A percentile compares a stretch with the other conserved stretches of the same genome.
phyloP scores from a whole-genome alignment of 192 early-diverging fungal genomes.

The Backusella morwellensis region DNA sequence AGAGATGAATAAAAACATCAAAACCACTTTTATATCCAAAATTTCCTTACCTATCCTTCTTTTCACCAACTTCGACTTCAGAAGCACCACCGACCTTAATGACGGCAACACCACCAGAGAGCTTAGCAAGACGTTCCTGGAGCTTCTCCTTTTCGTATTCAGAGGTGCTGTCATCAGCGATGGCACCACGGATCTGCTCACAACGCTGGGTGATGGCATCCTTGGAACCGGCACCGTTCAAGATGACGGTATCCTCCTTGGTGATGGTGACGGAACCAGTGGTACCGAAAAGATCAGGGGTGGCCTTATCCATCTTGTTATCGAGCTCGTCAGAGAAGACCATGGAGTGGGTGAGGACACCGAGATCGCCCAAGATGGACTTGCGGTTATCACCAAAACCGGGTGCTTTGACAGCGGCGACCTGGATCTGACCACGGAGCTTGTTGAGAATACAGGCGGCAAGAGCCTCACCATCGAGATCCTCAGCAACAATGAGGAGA shows the following conservation, averaged over 20 bases:
- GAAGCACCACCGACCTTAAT: slow-evolving; percentile 98
- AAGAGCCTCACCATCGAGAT: slow-evolving; percentile 98
- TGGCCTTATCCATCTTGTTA: slow-evolving; percentile 94
- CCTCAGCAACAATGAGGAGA: slow-evolving; percentile 97
- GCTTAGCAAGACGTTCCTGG: slow-evolving; percentile 98
- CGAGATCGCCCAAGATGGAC: slow-evolving; percentile 96
- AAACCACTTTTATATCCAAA: neutral
- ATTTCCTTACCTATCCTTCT: slow-evolving; percentile 81
- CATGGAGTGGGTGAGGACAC: slow-evolving; percentile 92
- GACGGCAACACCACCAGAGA: slow-evolving; percentile 98
- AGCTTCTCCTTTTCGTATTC: slow-evolving; percentile 99
- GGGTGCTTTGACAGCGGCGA: slow-evolving; percentile 98
- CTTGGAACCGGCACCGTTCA: slow-evolving; percentile 93
- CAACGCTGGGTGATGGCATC: slow-evolving; percentile 89
- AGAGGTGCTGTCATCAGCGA: slow-evolving; percentile 75
- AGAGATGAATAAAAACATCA: neutral
- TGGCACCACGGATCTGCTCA: slow-evolving; percentile 95
- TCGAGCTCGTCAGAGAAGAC: slow-evolving; percentile 98
- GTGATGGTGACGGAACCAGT: slow-evolving; percentile 89
- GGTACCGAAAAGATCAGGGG: slow-evolving; percentile 87
- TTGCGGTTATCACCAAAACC: slow-evolving; percentile 99
- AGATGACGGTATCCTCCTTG: slow-evolving; percentile 99
- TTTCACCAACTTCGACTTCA: slow-evolving; percentile 99
- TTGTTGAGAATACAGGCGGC: slow-evolving; percentile 99
- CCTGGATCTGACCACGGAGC: slow-evolving; percentile 96